Base-by-base conservation (phyloP, 2,329 filamentous ascomycete species). In the Thielaviopsis musarum region DNA sequence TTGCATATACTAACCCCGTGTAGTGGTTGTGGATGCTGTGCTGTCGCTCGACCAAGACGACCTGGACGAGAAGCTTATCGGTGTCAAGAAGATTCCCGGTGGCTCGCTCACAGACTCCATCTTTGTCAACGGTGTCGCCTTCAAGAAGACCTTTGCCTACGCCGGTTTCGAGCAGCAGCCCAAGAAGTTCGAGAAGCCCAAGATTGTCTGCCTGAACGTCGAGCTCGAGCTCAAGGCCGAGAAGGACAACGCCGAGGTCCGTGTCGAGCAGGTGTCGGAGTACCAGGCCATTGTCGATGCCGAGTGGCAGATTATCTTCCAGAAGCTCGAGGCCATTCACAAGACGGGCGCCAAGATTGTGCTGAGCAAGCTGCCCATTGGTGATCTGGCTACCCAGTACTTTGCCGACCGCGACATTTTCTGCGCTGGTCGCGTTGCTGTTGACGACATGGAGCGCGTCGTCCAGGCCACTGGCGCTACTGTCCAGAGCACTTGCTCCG, bases 61-160 rank as follows among this genome's bases (percentile, higher is more conserved):
- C 70, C 81, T 98, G 60, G 94, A 98, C 77, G 91, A 97, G 73
- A 96, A 91, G 72, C 82, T 97, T 67, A 98, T 98, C 68, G 93
- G 93, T 63, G 83, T 97, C 71, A 98, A 98, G 81, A 97, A 96
- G 77, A 91, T 98, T 64, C 91, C 90, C 48, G 93, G 93, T 69
- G 93, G 93, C 71, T 95, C 89, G 45, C 82, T 98, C 34, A 93
- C 95, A 68, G 93, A 97, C 64, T 96, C 91, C 2, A 81, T 95
- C 49, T 97, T 97, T 73, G 87, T 98, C 69, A 93, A 97, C 71
- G 93, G 93, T 69, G 93, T 98, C 63, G 91, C 93, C 41, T 98
- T 98, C 80, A 97, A 97, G 79, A 98, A 98, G 82, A 98, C 93
- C 5, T 98, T 98, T 73, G 91, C 91, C 57, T 98, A 98, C 70